These are phyloP conservation scores for Scleromitrula shiraiana DNA, from an alignment of 2,329 filamentous ascomycete species.

Conservation along the genomic window DNA sequence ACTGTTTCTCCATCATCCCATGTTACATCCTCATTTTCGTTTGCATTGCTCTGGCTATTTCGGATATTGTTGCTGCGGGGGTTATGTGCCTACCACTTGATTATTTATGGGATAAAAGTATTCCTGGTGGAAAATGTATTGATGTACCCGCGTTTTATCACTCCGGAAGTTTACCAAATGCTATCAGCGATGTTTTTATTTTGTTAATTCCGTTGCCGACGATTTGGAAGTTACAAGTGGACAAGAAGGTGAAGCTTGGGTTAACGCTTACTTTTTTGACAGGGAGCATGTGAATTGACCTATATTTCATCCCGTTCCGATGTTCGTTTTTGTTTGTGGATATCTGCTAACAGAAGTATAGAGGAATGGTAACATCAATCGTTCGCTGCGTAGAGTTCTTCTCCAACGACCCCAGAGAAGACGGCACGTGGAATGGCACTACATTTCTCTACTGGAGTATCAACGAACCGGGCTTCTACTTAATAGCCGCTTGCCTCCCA, in stretches of 20 bases:
- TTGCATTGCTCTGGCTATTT: not conserved
- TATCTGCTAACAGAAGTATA: too few species aligned
- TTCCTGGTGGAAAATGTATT: not conserved
- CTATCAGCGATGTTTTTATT: not conserved
- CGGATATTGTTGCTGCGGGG: not conserved
- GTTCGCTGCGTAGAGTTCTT: conserved; percentile 3
- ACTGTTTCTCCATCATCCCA: not conserved
- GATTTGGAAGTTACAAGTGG: not conserved
- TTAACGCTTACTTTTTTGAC: not conserved
- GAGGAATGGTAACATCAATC: conserved; percentile 1
- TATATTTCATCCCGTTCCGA: not conserved
- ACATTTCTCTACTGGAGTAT: not conserved
- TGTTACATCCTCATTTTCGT: not conserved
- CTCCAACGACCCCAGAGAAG: not conserved
- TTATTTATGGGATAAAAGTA: not conserved
- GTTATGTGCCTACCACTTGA: not conserved
- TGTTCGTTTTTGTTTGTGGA: not conserved
- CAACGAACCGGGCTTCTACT: not conserved
- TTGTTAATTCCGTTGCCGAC: not conserved
- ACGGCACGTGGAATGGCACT: not conserved
- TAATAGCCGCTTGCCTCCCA: conserved; percentile 3
- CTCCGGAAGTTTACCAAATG: not conserved
- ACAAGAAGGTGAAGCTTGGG: not conserved
- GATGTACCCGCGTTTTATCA: not conserved
- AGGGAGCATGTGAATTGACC: not conserved